Evolutionary conservation across 805 yeast genomes (phyloP).

Genomic region (Clavispora asparagi): DNA sequence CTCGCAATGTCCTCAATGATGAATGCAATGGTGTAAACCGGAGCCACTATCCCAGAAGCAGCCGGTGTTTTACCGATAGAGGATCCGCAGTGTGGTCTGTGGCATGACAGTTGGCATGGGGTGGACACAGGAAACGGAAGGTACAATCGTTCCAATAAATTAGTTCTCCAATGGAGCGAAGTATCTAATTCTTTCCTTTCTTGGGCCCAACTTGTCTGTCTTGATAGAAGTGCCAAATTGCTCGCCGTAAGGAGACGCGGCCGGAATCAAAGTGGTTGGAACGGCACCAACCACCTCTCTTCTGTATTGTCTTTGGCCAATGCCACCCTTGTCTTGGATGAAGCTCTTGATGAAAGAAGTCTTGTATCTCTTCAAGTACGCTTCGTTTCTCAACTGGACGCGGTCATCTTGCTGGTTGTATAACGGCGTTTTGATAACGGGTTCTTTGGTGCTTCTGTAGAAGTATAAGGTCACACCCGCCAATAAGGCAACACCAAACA

Average conservation of each 20-base stretch:
- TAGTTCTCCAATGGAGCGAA: slow-evolving; percentile 33
- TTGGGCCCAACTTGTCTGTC: slow-evolving; percentile 39
- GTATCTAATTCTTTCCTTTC: slow-evolving; percentile 36
- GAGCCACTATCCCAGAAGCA: background rate
- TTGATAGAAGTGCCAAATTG: slow-evolving; percentile 43
- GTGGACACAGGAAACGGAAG: background rate
- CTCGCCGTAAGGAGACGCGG: slow-evolving; percentile 36
- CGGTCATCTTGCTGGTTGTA: slow-evolving; percentile 31
- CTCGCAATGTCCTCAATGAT: slow-evolving; percentile 7
- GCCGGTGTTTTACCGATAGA: background rate
- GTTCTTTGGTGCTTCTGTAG: slow-evolving; percentile 20
- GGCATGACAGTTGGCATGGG: background rate
- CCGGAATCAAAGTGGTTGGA: slow-evolving; percentile 31
- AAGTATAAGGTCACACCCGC: slow-evolving; percentile 29
- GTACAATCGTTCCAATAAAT: background rate
- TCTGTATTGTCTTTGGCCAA: slow-evolving; percentile 39
- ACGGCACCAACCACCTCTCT: slow-evolving; percentile 26
- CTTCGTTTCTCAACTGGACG: slow-evolving; percentile 30
- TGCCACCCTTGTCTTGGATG: slow-evolving; percentile 42
- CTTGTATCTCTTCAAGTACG: slow-evolving; percentile 34
- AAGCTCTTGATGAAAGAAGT: slow-evolving; percentile 37
- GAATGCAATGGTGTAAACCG: slow-evolving; percentile 9
- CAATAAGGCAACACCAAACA: slow-evolving; percentile 37
- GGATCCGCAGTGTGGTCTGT: background rate
- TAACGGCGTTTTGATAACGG: slow-evolving; percentile 32